These are phyloP conservation scores for Penicillium sp. DNA, from an alignment of 2,329 filamentous ascomycete genomes.

Conservation along the genomic window DNA sequence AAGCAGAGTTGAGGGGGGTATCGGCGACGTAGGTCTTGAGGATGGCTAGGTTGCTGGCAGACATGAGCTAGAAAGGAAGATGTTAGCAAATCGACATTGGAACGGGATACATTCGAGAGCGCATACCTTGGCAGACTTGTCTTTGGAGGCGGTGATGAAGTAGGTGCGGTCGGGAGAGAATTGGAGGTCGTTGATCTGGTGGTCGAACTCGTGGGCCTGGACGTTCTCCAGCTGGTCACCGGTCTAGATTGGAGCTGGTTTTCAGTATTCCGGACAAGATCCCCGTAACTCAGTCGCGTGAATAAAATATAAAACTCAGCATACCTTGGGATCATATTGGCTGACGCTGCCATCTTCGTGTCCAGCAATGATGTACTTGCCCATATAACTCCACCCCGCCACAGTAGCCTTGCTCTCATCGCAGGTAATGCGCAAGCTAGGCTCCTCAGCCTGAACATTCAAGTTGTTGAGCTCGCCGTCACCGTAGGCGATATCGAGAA, in stretches of 20 bases:
- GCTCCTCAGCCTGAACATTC: constrained; percentile 84
- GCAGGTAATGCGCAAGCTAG: constrained; percentile 84
- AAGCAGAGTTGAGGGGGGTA: constrained; percentile 94
- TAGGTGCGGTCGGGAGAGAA: constrained; percentile 94
- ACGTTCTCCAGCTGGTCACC: constrained; percentile 82
- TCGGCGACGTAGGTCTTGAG: constrained; percentile 93
- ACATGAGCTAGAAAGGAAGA: constrained; percentile 67
- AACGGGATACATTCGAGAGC: neutral
- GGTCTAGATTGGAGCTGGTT: constrained; percentile 56
- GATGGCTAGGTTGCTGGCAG: constrained; percentile 83
- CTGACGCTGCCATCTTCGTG: constrained; percentile 96
- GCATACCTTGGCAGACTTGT: constrained; percentile 89
- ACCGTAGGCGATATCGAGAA: constrained; percentile 86
- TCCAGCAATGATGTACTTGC: constrained; percentile 94
- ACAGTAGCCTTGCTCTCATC: constrained; percentile 97
- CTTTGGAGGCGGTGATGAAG: constrained; percentile 97
- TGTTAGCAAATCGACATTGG: neutral
- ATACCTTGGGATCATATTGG: constrained; percentile 86
- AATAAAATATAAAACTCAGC: constrained; percentile 18
- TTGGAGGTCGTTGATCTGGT: constrained; percentile 88
- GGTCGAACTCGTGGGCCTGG: constrained; percentile 83
- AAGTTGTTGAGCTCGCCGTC: constrained; percentile 58
- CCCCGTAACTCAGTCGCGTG: neutral
- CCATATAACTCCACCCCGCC: constrained; percentile 92
- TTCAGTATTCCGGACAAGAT: constrained; percentile 23